Percentiles rank a stretch among this genome's conserved stretches.
These are phyloP conservation scores for Botrytis porri DNA, from an alignment of 2,329 filamentous ascomycete species.

Conservation along the genomic window DNA sequence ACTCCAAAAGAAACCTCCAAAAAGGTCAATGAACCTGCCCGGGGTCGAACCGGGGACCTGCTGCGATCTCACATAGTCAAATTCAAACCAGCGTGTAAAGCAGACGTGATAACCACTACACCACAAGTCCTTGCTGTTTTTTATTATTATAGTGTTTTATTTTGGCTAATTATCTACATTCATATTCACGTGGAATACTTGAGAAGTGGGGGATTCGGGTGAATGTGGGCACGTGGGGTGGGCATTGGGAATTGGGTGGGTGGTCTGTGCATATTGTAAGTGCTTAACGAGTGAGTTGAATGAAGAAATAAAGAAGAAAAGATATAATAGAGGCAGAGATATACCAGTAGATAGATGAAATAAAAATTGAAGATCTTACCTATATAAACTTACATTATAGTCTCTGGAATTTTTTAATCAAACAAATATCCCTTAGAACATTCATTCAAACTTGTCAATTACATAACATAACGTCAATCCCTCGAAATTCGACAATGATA, in stretches of 20 bases:
- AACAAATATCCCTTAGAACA: neutral
- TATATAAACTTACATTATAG: neutral
- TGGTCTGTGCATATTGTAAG: neutral
- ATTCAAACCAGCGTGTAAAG: constrained; percentile 19
- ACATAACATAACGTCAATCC: no score
- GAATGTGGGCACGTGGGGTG: neutral
- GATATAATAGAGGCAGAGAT: no score
- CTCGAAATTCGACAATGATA: neutral
- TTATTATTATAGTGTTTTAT: rapidly evolving
- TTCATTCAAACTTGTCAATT: neutral
- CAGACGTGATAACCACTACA: constrained; percentile 25
- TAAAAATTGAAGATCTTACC: neutral
- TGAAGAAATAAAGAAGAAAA: no score
- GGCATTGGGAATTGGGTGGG: neutral
- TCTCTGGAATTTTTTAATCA: neutral
- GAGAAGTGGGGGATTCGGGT: neutral
- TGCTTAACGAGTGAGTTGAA: neutral
- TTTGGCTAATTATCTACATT: no score
- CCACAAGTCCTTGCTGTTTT: neutral
- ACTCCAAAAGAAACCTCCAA: no score
- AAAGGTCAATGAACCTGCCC: neutral
- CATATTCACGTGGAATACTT: no score
- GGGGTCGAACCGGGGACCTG: constrained; percentile 23
- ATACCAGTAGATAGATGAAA: neutral
- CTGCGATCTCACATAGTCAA: constrained; percentile 4